Evolutionary conservation across 2,329 filamentous ascomycete genomes (phyloP), one percentile per base, ranked within the genome.

Genomic region (Cylindrodendrum hubeiense): DNA sequence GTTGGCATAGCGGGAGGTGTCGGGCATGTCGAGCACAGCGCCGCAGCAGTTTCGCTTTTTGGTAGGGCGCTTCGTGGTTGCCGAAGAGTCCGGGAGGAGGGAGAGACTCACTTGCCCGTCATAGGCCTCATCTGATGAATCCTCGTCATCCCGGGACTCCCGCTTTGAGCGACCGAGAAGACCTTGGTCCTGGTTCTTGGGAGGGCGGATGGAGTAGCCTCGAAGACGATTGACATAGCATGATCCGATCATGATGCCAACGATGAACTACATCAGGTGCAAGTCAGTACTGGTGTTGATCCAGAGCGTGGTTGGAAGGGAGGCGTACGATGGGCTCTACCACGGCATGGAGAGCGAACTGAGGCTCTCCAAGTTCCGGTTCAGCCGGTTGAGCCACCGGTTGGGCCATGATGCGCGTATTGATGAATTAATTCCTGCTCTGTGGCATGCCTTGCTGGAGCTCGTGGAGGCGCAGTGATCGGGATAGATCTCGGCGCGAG

Each of bases 1-100:
- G 65, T 85, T 82, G 41, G 84, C 82, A 76, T 90, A 92, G n/a
- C 87, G 84, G 3, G 86, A 86, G 3, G 88, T 86, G 71, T 89
- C 90, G 12, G 88, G 88, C 6, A 84, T 90, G 63, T 87, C 74
- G 19, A 82, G 75, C 46, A 83, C 75, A 33, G 72, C 68, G n/a
- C 88, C 85, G 70, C 83, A 87, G 69, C 84, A 85, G 24, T 74
- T 74, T 60, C 87, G 82, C 64, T 82, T 80, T 75, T 88, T 89
- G 22, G 84, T 79, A 12, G 81, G 80, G 49, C 76, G 72, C 26
- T 77, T 76, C 34, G 73, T 70, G 2, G 73, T 50, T n/a, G 68
- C 57, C 9, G 68, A 53, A 13, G 65, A 49, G 4, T 33, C 55
- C 3, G 65, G 59, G 3, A 64, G 54, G 21, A 62, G 62, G 39